A percentile compares a stretch with the other conserved stretches of the same genome.
These are phyloP conservation scores for Cryphonectria radicalis DNA, from an alignment of 2,329 filamentous ascomycete species.

Conservation along the genomic window DNA sequence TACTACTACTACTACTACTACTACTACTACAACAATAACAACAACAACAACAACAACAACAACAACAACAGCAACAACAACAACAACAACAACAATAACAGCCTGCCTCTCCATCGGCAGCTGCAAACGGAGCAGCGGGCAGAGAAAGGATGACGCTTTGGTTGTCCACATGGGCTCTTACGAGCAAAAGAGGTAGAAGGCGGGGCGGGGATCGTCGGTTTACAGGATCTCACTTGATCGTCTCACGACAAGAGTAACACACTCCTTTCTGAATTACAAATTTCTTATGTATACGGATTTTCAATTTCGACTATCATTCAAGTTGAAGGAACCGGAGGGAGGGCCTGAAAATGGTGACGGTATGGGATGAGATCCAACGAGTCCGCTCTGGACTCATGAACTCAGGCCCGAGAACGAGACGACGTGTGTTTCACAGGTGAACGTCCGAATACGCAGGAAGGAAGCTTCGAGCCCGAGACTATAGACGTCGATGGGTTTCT, in stretches of 20 bases:
- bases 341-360: slow-evolving; percentile 4
- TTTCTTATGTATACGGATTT: slow-evolving; percentile 9
- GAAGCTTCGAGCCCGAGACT: slow-evolving; percentile 25
- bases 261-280: slow-evolving; percentile 24
- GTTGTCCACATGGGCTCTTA: not conserved
- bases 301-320: slow-evolving; percentile 7
- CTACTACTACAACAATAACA: no score
- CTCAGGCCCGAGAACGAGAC: slow-evolving; percentile 9
- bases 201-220: slow-evolving; percentile 5
- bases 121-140: not conserved
- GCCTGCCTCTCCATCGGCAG: slow-evolving; percentile 5
- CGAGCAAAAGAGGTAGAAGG: slow-evolving; percentile 9
- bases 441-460: slow-evolving; percentile 18
- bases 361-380: slow-evolving; percentile 17
- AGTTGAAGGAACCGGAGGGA: slow-evolving; percentile 13
- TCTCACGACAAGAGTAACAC: slow-evolving; percentile 29
- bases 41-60: not conserved
- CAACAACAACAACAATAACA: not conserved
- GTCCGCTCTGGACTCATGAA: slow-evolving; percentile 7
- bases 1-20: no score
- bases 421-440: slow-evolving; percentile 5
- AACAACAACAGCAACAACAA: not conserved
- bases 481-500: slow-evolving; percentile 27
- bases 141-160: not conserved
- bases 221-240: slow-evolving; percentile 23